Percentiles rank a stretch among this genome's conserved stretches.
Conservation (phyloP, 352 stramenopile genomes). For the Ophiocytium majus region DNA sequence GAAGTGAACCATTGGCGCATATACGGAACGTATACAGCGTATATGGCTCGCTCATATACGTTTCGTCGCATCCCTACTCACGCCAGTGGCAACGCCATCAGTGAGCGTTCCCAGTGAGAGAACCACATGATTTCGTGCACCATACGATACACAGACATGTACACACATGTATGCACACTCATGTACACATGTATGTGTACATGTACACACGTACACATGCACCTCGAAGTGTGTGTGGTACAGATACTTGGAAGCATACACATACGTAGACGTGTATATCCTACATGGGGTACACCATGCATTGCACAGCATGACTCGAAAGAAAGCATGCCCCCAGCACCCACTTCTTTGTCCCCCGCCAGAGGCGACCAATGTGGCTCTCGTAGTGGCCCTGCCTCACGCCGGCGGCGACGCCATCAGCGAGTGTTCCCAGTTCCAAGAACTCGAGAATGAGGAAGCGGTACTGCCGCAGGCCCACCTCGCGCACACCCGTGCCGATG, state of each 20-base stretch:
- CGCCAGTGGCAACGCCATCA: too few relatives aligned
- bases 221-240: too few relatives aligned
- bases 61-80: too few relatives aligned
- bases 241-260: background rate
- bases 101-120: too few relatives aligned
- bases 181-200: background rate
- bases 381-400: background rate
- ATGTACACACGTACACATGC: background rate
- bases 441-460: slow-evolving; percentile 47
- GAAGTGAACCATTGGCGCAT: too few relatives aligned
- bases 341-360: background rate
- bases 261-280: background rate
- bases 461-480: background rate
- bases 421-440: slow-evolving; percentile 35
- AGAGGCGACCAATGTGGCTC: background rate
- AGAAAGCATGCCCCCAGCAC: too few relatives aligned
- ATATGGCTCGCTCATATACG: too few relatives aligned
- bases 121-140: too few relatives aligned
- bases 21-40: too few relatives aligned
- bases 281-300: too few relatives aligned
- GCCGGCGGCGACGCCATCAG: slow-evolving; percentile 22
- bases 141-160: background rate
- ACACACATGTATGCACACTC: background rate
- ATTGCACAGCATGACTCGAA: too few relatives aligned
- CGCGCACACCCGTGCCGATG: background rate